Percentiles rank a stretch among this genome's conserved stretches.
Evolutionary conservation across 208 protist genomes (phyloP).

Genomic region (Wallacemonas rigidus): DNA sequence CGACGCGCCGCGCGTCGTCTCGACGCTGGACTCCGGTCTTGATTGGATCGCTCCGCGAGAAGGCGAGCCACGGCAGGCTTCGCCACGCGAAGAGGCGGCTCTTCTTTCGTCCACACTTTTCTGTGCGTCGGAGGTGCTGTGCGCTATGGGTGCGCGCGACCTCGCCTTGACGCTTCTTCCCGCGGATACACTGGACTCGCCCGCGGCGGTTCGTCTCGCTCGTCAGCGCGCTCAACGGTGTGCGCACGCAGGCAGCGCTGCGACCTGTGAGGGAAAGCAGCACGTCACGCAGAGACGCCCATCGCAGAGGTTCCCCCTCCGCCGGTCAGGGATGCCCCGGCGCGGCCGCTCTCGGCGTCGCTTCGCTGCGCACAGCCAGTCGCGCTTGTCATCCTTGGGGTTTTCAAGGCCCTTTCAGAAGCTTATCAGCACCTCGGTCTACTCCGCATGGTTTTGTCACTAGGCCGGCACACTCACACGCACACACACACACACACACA

Average conservation of each 20-base stretch:
- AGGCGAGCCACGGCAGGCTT: neutral
- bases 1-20: slow-evolving; percentile 12
- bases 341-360: no score
- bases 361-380: no score
- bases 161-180: slow-evolving; percentile 26
- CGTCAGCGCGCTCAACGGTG: slow-evolving; percentile 8
- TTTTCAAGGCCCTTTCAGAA: neutral
- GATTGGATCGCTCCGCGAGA: neutral
- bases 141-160: slow-evolving; percentile 24
- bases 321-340: no score
- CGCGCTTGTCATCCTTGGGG: neutral
- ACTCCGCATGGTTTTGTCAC: neutral
- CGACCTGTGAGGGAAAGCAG: neutral
- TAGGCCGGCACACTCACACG: no score
- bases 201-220: slow-evolving; percentile 17
- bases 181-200: slow-evolving; percentile 4
- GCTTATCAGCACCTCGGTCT: neutral
- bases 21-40: slow-evolving; percentile 11
- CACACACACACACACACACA: no score
- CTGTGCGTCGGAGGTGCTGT: slow-evolving; percentile 28
- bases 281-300: no score
- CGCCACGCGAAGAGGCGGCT: neutral
- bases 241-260: neutral
- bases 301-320: no score
- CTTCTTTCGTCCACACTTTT: slow-evolving; percentile 17